Percentiles rank a stretch among this genome's conserved stretches.
Conservation (phyloP, 305 asterid genomes). For the Petunia hybrid region DNA sequence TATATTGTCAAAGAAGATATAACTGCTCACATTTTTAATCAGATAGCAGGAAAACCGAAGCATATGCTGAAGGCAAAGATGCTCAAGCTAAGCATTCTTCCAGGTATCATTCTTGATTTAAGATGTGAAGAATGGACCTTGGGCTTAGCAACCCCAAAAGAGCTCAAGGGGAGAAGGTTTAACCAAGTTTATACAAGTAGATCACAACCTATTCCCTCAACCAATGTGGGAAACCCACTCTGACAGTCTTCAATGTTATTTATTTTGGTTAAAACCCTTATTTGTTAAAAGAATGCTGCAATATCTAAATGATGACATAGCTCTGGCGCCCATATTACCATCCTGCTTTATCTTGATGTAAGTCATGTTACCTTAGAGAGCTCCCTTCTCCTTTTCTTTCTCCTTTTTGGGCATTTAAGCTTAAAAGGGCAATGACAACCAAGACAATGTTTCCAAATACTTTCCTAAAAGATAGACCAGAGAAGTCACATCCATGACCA, state of each 20-base stretch:
- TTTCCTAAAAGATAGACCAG: constrained; percentile 19
- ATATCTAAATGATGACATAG: not conserved
- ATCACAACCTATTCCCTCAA: too few species aligned
- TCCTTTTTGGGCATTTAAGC: constrained; percentile 17
- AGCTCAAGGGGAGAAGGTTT: too few species aligned
- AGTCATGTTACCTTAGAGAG: constrained; percentile 1
- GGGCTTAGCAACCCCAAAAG: too few species aligned
- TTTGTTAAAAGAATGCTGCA: not conserved
- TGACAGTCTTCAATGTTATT: constrained; percentile 7
- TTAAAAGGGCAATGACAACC: not conserved
- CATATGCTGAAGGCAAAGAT: constrained; percentile 27
- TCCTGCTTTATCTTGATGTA: constrained; percentile 25
- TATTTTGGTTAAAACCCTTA: not conserved
- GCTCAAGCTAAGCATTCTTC: not conserved
- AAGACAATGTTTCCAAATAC: not conserved
- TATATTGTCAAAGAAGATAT: constrained; percentile 2
- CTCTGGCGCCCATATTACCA: constrained; percentile 24
- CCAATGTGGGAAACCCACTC: too few species aligned
- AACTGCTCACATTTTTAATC: constrained; percentile 6
- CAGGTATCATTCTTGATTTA: not conserved
- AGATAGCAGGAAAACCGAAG: constrained; percentile 4
- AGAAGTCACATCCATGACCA: constrained; percentile 14
- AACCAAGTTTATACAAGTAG: too few species aligned
- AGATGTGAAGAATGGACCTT: too few species aligned
- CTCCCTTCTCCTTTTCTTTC: constrained; percentile 24